A percentile compares a stretch with the other conserved stretches of the same genome.
These are phyloP conservation scores for Cladophialophora carrionii DNA, from an alignment of 2,329 filamentous ascomycete species.

Conservation along the genomic window DNA sequence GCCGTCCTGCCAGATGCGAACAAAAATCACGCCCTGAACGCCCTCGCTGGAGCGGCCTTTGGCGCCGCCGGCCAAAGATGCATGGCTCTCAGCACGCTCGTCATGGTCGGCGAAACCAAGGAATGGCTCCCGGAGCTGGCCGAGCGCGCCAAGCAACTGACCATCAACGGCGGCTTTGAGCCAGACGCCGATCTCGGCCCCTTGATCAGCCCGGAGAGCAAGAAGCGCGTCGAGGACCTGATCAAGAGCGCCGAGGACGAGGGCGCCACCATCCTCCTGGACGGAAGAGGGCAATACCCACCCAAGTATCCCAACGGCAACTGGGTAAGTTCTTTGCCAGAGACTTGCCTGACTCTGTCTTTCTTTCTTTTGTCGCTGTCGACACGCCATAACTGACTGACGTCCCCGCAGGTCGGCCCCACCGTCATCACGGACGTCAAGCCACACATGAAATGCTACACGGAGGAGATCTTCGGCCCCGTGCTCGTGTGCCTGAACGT, in stretches of 20 bases:
- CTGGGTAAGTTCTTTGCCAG: slow-evolving; percentile 54
- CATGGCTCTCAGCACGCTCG: slow-evolving; percentile 69
- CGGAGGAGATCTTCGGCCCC: slow-evolving; percentile 68
- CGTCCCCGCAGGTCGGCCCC: slow-evolving; percentile 56
- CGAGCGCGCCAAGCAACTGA: slow-evolving; percentile 63
- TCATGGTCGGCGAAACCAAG: slow-evolving; percentile 67
- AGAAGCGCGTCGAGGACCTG: slow-evolving; percentile 65
- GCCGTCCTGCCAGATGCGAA: slow-evolving; percentile 69
- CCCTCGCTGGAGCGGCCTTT: slow-evolving; percentile 68
- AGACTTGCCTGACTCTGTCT: neutral
- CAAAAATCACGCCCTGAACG: slow-evolving; percentile 69
- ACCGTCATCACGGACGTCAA: slow-evolving; percentile 69
- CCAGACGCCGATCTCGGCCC: slow-evolving; percentile 66
- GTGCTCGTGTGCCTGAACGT: slow-evolving; percentile 66
- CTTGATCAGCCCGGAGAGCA: slow-evolving; percentile 65
- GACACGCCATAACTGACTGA: slow-evolving; percentile 3
- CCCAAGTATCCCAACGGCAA: slow-evolving; percentile 68
- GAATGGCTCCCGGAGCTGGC: slow-evolving; percentile 67
- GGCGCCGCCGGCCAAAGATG: slow-evolving; percentile 71
- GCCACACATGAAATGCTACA: slow-evolving; percentile 68
- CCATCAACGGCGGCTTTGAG: slow-evolving; percentile 66
- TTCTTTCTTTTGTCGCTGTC: neutral
- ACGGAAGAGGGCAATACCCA: slow-evolving; percentile 64
- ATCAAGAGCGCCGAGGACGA: slow-evolving; percentile 65
- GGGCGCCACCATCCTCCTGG: slow-evolving; percentile 66